phyloP scores from a whole-genome alignment of 2,329 filamentous ascomycete genomes.

The Microdochium paspali region DNA sequence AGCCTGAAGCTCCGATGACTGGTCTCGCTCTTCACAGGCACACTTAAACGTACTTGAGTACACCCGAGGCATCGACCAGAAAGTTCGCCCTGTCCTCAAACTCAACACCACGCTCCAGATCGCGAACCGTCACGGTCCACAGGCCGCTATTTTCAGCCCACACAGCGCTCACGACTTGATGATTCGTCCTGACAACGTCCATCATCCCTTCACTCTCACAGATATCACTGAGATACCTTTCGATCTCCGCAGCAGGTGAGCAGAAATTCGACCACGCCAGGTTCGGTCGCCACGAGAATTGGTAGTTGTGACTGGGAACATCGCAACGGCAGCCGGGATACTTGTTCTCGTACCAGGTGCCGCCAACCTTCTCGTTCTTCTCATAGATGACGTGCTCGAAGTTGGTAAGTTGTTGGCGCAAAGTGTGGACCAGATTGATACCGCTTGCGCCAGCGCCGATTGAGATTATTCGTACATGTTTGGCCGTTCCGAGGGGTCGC shows the following conservation, averaged over 20 bases:
- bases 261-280: conserved; percentile 50
- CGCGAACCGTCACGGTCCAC: conserved; percentile 30
- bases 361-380: conserved; percentile 44
- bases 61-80: conserved; percentile 38
- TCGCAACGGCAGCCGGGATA: conserved; percentile 51
- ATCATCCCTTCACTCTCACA: conserved; percentile 37
- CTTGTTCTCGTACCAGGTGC: conserved; percentile 49
- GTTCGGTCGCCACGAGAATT: conserved; percentile 52
- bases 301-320: conserved; percentile 51
- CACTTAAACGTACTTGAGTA: conserved; percentile 35
- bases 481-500: conserved; percentile 25
- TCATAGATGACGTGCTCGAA: conserved; percentile 43
- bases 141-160: conserved; percentile 33
- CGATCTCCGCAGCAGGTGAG: conserved; percentile 43
- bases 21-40: neutral
- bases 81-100: conserved; percentile 37
- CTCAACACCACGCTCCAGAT: conserved; percentile 25
- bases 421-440: conserved; percentile 33
- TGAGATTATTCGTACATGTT: conserved; percentile 30
- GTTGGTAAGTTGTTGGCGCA: conserved; percentile 29
- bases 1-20: conserved; percentile 4
- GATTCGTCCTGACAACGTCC: conserved; percentile 30
- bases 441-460: conserved; percentile 35
- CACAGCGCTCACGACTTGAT: conserved; percentile 29
- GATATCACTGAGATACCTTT: conserved; percentile 37